Percentiles rank a stretch among this genome's conserved stretches.
These are phyloP conservation scores for Scopulariopsis brevicaulis DNA, from an alignment of 2,329 filamentous ascomycete genomes.

Conservation along the genomic window DNA sequence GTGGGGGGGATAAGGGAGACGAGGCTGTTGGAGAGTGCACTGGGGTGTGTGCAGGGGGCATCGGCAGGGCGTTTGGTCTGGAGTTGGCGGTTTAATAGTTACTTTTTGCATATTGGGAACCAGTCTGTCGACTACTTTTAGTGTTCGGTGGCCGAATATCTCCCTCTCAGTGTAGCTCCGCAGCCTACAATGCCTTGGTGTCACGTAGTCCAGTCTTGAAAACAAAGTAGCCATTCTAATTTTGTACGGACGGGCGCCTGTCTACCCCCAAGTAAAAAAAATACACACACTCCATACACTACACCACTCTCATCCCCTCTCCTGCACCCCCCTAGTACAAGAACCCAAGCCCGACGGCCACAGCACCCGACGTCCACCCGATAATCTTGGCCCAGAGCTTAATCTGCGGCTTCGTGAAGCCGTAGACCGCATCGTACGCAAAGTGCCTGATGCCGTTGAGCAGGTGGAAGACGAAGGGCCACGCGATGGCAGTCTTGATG, in stretches of 20 bases:
- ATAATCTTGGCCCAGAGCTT: constrained; percentile 32
- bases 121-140: background rate
- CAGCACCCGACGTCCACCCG: constrained; percentile 31
- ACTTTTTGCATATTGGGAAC: background rate
- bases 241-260: constrained; percentile 1
- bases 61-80: background rate
- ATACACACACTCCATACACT: background rate
- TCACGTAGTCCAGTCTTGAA: background rate
- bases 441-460: constrained; percentile 45
- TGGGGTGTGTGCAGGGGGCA: background rate
- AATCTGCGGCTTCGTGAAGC: constrained; percentile 37
- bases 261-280: background rate
- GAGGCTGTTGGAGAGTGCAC: background rate
- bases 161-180: background rate
- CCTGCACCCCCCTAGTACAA: constrained; percentile 26
- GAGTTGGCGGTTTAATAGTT: background rate
- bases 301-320: background rate
- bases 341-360: constrained; percentile 33
- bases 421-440: constrained; percentile 37
- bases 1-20: background rate
- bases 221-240: constrained; percentile 3
- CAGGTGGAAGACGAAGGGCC: constrained; percentile 48
- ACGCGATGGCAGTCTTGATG: constrained; percentile 42
- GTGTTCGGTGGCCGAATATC: background rate
- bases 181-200: background rate